A percentile compares a stretch with the other conserved stretches of the same genome.
phyloP scores from a whole-genome alignment of 2,329 filamentous ascomycete species.

The Cordyceps sp. region DNA sequence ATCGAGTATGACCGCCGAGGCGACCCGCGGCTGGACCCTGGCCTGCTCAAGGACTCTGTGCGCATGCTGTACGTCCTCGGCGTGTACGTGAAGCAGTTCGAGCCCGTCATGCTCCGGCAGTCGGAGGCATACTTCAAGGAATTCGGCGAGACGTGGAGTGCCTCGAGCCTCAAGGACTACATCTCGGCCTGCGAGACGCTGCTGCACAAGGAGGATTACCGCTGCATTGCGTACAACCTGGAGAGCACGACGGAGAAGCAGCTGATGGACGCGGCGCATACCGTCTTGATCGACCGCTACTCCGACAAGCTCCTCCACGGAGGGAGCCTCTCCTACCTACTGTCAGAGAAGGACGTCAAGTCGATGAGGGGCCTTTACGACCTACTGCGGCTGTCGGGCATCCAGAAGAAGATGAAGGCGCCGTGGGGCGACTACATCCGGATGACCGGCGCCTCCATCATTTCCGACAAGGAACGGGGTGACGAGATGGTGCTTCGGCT shows the following conservation, averaged over 20 bases:
- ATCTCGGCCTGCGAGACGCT: constrained; percentile 53
- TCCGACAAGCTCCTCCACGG: constrained; percentile 48
- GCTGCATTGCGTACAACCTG: constrained; percentile 68
- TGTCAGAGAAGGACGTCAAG: constrained; percentile 51
- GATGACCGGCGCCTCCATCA: constrained; percentile 56
- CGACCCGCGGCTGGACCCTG: constrained; percentile 38
- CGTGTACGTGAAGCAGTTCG: constrained; percentile 66
- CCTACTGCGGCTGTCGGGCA: constrained; percentile 53
- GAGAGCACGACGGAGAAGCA: constrained; percentile 69
- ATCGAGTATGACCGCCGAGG: constrained; percentile 54
- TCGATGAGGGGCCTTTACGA: constrained; percentile 65
- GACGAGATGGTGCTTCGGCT: constrained; percentile 78
- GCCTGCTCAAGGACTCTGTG: constrained; percentile 57
- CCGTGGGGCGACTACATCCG: constrained; percentile 72
- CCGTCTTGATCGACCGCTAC: constrained; percentile 52
- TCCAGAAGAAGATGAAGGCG: constrained; percentile 51
- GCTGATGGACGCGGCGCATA: constrained; percentile 57
- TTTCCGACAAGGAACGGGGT: constrained; percentile 61
- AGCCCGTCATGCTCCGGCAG: constrained; percentile 51
- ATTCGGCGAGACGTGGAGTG: constrained; percentile 52
- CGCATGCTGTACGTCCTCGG: constrained; percentile 74
- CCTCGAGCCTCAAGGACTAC: constrained; percentile 54
- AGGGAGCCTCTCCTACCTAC: constrained; percentile 52
- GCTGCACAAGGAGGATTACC: constrained; percentile 52
- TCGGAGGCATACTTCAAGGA: constrained; percentile 52